Conservation (phyloP, 148 eudicot species). For the Drosera capensis region DNA sequence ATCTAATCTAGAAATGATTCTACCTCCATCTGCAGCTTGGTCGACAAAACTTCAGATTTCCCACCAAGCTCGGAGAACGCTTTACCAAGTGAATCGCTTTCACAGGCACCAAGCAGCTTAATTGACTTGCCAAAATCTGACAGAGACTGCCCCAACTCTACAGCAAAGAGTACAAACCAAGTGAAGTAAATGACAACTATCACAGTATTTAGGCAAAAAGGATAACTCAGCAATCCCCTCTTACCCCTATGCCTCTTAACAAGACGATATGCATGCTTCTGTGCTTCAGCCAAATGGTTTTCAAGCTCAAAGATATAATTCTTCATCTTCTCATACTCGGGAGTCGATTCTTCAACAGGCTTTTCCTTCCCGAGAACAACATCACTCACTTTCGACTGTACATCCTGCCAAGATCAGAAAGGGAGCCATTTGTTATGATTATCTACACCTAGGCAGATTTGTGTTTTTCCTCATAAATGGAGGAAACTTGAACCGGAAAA, state of each 20-base stretch:
- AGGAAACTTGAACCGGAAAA: too few species aligned
- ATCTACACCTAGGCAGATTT: too few species aligned
- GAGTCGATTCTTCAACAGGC: conserved; percentile 77
- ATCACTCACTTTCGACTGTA: conserved; percentile 82
- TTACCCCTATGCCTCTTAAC: conserved; percentile 95
- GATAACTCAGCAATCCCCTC: conserved; percentile 1
- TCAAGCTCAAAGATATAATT: conserved; percentile 85
- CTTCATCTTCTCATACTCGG: conserved; percentile 82
- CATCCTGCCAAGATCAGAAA: conserved; percentile 56
- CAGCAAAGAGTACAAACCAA: conserved; percentile 4
- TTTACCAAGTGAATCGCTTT: conserved; percentile 74
- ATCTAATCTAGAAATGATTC: not conserved
- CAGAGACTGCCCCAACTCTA: conserved; percentile 85
- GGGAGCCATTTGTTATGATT: too few species aligned
- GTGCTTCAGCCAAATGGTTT: conserved; percentile 87
- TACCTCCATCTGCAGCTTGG: conserved; percentile 77
- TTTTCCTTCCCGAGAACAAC: conserved; percentile 90
- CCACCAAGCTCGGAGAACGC: conserved; percentile 78
- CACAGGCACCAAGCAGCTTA: conserved; percentile 78
- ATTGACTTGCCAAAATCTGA: conserved; percentile 90
- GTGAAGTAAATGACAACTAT: conserved; percentile 2
- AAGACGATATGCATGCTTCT: conserved; percentile 79
- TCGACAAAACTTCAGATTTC: conserved; percentile 63
- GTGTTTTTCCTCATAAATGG: too few species aligned
- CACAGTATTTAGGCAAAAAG: not conserved